Base-by-base conservation (phyloP, 2,329 filamentous ascomycete genomes). In the Colletotrichum destructivum region DNA sequence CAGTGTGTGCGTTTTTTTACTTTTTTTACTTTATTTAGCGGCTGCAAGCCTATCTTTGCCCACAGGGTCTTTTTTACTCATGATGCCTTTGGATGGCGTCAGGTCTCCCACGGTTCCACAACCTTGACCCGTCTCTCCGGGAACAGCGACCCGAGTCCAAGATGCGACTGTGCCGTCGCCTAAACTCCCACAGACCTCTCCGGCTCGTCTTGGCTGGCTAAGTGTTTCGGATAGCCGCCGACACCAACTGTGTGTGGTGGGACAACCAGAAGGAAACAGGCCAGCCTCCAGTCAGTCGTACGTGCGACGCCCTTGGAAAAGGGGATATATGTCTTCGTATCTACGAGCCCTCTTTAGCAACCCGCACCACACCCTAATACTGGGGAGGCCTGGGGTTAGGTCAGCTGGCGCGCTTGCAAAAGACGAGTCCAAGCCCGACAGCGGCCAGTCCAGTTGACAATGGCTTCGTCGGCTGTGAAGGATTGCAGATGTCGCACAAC, bases 131-230 rank as follows among this genome's bases (percentile, higher is more conserved):
- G 38, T 26, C 47, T 61, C 16, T 40, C 38, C 31, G 60, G 47
- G 31, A 66, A 69, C 23, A 47, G 60, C 18, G 12, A 49, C 31
- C 42, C 18, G 47, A 47, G 64, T 59, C 59, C 40, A 35, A 69
- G 59, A 71, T 31, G 66, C 7, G 65, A 69, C 59, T 40, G 31
- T 64, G 35, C 52, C 21, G 47, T 46, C 21, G 54, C 59, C 64
- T 59, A 63, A 60, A 49, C 65, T 69, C 57, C 31, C 65, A 71
- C 65, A 69, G 59, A 47, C 69, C 52, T 59, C 51, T 44, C 26
- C 31, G 18, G 57, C 35, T 54, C 12, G 15, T 35, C 12, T 18
- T 35, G 40, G 51, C 52, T 54, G 54, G 38, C 42, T 52, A 46
- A 47, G 26, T 46, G 23, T 42, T 40, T 40, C 26, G 65, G 23